Evolutionary conservation across 495 filamentous ascomycete genomes (phyloP), one percentile per base, ranked within the genome.

Genomic region (Aspergillus indologenus): DNA sequence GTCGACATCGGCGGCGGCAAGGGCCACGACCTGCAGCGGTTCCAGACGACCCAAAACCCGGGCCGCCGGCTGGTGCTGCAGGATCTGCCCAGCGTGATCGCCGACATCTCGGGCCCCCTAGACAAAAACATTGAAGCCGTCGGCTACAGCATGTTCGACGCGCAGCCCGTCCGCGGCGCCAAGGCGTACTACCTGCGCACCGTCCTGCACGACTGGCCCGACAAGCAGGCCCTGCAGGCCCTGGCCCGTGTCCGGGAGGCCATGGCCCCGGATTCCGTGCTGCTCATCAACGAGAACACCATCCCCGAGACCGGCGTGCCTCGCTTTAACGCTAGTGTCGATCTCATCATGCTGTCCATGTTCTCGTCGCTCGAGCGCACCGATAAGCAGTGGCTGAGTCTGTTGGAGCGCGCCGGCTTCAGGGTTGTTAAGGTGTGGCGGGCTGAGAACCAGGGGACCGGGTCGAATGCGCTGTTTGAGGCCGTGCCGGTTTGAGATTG

Each of bases 1-100:
- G 78, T 85, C 15, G 83, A 86, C 67, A 71, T 83, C 5, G 80
- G 75, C 22, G 83, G 81, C 12, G 72, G 72, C 17, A 45, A 65
- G 0, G 83, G 83, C 1, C 76, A 83, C 40, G 79, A 85, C 53
- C 59, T 83, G 11, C 24, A 53, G 26, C 26, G 26, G 4, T 29
- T 2, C 62, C 69, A 24, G 64, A 71, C 42, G n/a, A n/a, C 77
- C 77, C 1, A 45, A 65, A 3, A 29, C 74, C 0, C 68, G 69
- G 81, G 79, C 1, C 61, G 79, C 1, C 61, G 62, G 8, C 63
- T 85, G 0, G 62, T 85, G 17, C 56, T 83, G 5, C 75, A 85
- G 64, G 82, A 83, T 53, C 67, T 81, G 0, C 71, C 75, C 1
- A 54, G 63, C 0, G 73, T 75, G 3, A 74, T 81, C 50, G 70